Evolutionary conservation across 23 red algal species (phyloP).

Genomic region (Gracilaria domingensis): DNA sequence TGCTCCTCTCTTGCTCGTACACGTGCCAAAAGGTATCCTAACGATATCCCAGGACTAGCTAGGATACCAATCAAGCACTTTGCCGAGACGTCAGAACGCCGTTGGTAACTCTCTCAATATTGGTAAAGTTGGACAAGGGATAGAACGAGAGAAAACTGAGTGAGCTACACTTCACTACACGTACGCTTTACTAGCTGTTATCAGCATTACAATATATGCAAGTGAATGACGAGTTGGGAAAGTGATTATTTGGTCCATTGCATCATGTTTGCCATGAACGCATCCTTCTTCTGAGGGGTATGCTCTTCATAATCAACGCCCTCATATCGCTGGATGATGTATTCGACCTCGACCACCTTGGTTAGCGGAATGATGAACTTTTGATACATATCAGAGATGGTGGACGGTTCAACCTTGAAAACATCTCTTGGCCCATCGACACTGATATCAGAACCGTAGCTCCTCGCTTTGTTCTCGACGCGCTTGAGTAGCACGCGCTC

Average conservation of each 20-base stretch:
- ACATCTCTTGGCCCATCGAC: conserved; percentile 64
- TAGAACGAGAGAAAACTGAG: too few relatives aligned
- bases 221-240: background rate
- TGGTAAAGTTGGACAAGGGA: too few relatives aligned
- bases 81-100: too few relatives aligned
- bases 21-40: too few relatives aligned
- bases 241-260: background rate
- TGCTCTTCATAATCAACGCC: conserved; percentile 5
- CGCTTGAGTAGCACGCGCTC: conserved; percentile 84
- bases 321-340: conserved; percentile 77
- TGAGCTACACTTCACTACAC: too few relatives aligned
- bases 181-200: too few relatives aligned
- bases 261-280: background rate
- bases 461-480: conserved; percentile 89
- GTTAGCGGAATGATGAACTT: conserved; percentile 98
- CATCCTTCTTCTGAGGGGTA: background rate
- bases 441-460: conserved; percentile 84
- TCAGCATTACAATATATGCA: too few relatives aligned
- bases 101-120: too few relatives aligned
- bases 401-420: conserved; percentile 82
- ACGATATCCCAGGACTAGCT: too few relatives aligned
- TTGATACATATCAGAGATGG: conserved; percentile 84
- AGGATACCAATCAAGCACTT: too few relatives aligned
- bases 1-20: too few relatives aligned
- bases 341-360: conserved; percentile 96